phyloP scores from a whole-genome alignment of 208 protist species.

The Trypanosoma theileri region DNA sequence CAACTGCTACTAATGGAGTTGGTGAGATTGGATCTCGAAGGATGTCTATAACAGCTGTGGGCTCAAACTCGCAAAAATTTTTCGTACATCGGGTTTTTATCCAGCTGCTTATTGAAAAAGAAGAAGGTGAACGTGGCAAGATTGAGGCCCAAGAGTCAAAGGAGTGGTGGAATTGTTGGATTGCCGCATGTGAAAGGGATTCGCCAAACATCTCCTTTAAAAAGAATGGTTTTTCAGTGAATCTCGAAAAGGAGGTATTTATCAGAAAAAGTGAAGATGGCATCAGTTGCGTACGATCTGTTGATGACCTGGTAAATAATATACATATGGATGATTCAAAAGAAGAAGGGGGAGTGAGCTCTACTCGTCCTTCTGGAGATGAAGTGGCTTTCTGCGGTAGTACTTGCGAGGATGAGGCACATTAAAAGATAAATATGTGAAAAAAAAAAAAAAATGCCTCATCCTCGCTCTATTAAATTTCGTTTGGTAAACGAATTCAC shows the following conservation, averaged over 20 bases:
- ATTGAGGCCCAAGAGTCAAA: slow-evolving; percentile 20
- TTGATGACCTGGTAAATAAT: too few species aligned
- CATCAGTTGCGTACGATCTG: too few species aligned
- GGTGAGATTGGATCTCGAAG: slow-evolving; percentile 2
- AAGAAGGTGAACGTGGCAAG: slow-evolving; percentile 19
- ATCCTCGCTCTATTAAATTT: too few species aligned
- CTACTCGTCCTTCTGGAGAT: too few species aligned
- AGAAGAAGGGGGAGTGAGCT: too few species aligned
- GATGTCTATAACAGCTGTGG: slow-evolving; percentile 3
- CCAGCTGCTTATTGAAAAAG: slow-evolving; percentile 11
- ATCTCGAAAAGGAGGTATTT: neutral
- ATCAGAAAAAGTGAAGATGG: too few species aligned
- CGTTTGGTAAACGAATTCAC: too few species aligned
- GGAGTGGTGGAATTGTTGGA: slow-evolving; percentile 12
- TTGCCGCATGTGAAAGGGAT: neutral
- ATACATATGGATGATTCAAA: too few species aligned
- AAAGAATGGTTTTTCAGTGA: neutral
- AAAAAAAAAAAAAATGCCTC: too few species aligned
- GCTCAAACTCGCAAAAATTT: neutral
- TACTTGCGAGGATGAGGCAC: too few species aligned
- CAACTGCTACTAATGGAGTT: slow-evolving; percentile 1
- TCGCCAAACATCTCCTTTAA: neutral
- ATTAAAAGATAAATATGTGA: too few species aligned
- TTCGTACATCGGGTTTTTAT: slow-evolving; percentile 14
- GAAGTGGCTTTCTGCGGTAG: too few species aligned